Base-by-base conservation (phyloP, 495 filamentous ascomycete genomes). In the Glonium stellatum region DNA sequence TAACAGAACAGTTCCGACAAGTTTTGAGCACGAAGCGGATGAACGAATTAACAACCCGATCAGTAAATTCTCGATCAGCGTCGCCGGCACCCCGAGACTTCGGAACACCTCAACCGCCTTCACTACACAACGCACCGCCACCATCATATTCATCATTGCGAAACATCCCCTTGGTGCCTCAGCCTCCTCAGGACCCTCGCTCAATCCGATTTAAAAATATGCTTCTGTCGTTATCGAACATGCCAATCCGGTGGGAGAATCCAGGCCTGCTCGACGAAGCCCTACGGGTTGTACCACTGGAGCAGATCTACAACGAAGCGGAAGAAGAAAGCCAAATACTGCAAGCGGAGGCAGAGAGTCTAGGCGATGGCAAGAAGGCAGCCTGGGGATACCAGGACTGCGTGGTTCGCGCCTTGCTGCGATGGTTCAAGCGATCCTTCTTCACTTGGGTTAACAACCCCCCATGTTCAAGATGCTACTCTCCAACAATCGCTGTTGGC, bases 301-400 rank as follows among this genome's bases (percentile, higher is more conserved):
- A 96, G 66, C 83, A 86, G 62, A 86, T 99, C 67, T 97, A 97
- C 72, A 80, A 85, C 50, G 91, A 97, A 68, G 93, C 93, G 39
- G 90, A 97, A 69, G 91, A 97, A 66, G 92, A 97, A 70, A 83
- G 80, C 55, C 87, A 96, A 65, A 84, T 97, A 41, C 75, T 96
- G 58, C 82, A 87, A 65, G 93, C 90, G 0, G 82, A 92, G 70
- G 92, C 93, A 10, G 87, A 85, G 66, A 92, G 88, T 64, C 80
- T 96, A 69, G 88, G 87, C 1, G 81, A 85, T 51, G 83, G 82
- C 22, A 79, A 80, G 58, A 88, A 86, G 67, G 82, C 92, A 15
- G 89, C 93, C 80, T 99, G 95, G 95, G 92, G 90, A 13, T 96
- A 97, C 68, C 95, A 97, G 73, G 93, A 99, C 76, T 99, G 92